Conservation (phyloP, 345 rosid genomes). For the Eucalyptus erythrocorys region DNA sequence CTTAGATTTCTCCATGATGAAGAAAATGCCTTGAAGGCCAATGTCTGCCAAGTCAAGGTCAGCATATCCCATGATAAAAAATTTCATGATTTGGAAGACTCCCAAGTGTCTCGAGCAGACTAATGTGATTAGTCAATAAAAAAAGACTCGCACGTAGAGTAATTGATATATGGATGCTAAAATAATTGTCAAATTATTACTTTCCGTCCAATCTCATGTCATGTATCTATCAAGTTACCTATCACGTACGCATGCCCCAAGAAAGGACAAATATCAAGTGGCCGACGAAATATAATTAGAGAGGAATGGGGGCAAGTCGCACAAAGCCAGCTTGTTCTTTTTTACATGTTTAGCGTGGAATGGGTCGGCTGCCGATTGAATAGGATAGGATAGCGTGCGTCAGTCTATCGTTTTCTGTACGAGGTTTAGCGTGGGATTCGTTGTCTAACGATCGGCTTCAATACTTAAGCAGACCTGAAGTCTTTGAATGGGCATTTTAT, state of each 20-base stretch:
- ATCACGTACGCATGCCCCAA: neutral
- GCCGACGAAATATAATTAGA: neutral
- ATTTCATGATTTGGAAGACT: no score
- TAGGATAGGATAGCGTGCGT: neutral
- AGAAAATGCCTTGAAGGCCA: neutral
- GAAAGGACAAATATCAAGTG: neutral
- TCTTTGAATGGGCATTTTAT: neutral
- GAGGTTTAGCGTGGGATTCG: neutral
- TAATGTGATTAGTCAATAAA: neutral
- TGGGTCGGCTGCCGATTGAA: neutral
- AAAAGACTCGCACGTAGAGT: neutral
- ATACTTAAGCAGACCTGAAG: neutral
- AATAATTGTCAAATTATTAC: neutral
- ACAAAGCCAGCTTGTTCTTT: neutral
- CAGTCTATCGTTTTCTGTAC: neutral
- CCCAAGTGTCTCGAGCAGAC: no score
- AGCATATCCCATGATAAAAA: neutral
- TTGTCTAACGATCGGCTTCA: neutral
- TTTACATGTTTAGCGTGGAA: neutral
- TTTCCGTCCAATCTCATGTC: neutral
- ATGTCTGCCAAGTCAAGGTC: neutral
- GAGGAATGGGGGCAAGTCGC: neutral
- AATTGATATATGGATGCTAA: neutral
- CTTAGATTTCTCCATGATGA: neutral
- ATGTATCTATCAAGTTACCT: neutral